Evolutionary conservation across 345 rosid genomes (phyloP), one percentile per base, ranked within the genome.

Genomic region (Pistacia integerrima): DNA sequence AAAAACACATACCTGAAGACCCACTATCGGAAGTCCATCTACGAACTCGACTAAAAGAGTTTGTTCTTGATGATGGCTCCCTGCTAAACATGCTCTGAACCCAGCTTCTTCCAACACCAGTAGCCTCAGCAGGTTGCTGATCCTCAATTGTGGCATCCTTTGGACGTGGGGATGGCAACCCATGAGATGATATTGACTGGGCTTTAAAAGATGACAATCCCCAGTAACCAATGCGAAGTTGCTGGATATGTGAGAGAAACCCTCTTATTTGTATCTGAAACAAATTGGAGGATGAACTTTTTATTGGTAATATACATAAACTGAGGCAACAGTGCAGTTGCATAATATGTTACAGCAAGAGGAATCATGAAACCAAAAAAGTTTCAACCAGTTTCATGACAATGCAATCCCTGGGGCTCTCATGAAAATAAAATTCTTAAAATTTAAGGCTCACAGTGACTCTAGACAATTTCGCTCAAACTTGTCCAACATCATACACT

Each of bases 51-150:
- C 86, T 73, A 83, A 90, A 88, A 64, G 98, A 92, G 78, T 85
- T 89, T 3, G 89, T 74, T 80, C 94, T 90, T 72, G 99, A 87
- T 35, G 90, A 75, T 66, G 92, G 84, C 64, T 93, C 99, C 79
- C 94, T 92, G 87, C 97, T 93, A 82, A 96, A 96, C 99, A 96
- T 96, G 83, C 99, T 96, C 82, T 96, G 99, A 64, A 93, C 99
- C 99, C 99, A 96, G 82, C 97, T 96, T 87, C 99, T 90, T 75
- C 99, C 97, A 82, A 91, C 77, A 81, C 79, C 97, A 85, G 99
- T 84, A 66, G 97, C 97, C 87, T 93, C 99, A 20, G 93, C 85
- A 80, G 99, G 93, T 85, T 91, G 93, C 84, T 93, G 88, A 84
- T 80, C 84, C 76, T 96, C 97, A 84, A 85, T 90, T 52, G 85